These are phyloP conservation scores for Musa itinerans DNA, from an alignment of 176 grass and related monocot genomes.

Conservation along the genomic window DNA sequence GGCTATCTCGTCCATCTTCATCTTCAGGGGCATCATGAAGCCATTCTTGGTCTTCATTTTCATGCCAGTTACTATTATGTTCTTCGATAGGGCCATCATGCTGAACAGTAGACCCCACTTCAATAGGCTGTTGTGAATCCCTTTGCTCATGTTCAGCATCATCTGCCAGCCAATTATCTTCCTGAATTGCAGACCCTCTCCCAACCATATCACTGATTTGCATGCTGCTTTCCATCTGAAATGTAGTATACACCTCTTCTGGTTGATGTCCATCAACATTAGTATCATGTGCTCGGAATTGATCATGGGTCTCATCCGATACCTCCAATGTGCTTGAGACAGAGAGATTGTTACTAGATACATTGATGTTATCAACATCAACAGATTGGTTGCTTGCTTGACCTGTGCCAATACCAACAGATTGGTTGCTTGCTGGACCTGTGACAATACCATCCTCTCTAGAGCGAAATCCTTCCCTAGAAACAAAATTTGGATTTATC, in stretches of 20 bases:
- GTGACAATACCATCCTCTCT: conserved; percentile 22
- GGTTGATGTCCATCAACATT: neutral
- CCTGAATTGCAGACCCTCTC: neutral
- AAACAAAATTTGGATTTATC: conserved; percentile 33
- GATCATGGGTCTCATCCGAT: neutral
- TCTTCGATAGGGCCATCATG: conserved; percentile 4
- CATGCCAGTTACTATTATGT: conserved; percentile 5
- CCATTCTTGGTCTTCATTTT: conserved; percentile 3
- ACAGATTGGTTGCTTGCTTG: conserved; percentile 23
- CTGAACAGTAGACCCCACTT: neutral
- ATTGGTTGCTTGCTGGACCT: conserved; percentile 21
- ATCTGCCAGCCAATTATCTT: neutral
- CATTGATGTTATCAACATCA: neutral
- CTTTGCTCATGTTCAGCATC: conserved; percentile 2
- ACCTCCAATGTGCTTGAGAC: neutral
- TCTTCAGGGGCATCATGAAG: conserved; percentile 17
- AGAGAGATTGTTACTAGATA: neutral
- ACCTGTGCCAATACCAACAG: neutral
- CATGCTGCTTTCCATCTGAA: neutral
- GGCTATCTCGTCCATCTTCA: conserved; percentile 27
- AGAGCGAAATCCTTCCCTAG: conserved; percentile 60
- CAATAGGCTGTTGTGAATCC: neutral
- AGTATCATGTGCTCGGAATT: neutral
- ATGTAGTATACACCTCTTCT: neutral
- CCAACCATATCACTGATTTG: neutral